Evolutionary conservation across 768 basidiomycete species (phyloP).

Genomic region (Phanerochaete sordida): DNA sequence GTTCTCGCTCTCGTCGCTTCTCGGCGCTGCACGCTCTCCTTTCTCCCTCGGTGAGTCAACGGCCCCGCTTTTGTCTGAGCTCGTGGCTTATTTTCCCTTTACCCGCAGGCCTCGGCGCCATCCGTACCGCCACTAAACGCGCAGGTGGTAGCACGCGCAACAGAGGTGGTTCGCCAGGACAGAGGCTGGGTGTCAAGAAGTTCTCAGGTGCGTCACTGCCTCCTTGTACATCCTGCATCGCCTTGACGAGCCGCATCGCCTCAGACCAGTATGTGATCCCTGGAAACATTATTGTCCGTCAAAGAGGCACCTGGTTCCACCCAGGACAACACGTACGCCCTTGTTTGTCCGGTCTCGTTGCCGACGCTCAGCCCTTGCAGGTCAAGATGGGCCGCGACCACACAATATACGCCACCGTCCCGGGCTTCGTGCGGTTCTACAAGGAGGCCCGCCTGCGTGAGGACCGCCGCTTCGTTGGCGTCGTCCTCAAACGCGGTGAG

Average conservation of each 20-base stretch:
- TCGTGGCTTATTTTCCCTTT: neutral
- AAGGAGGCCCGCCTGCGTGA: conserved; percentile 70
- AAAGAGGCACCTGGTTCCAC: conserved; percentile 90
- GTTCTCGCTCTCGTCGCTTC: conserved; percentile 38
- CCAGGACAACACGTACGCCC: conserved; percentile 85
- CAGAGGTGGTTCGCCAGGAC: conserved; percentile 88
- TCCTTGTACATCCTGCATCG: too few relatives aligned
- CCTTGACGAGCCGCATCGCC: too few relatives aligned
- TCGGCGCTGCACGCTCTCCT: conserved; percentile 47
- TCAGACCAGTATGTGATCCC: conserved; percentile 93
- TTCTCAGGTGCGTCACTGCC: conserved; percentile 69
- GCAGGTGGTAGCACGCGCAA: conserved; percentile 95
- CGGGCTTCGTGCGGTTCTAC: conserved; percentile 95
- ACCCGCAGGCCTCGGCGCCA: conserved; percentile 48
- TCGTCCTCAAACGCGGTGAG: conserved; percentile 81
- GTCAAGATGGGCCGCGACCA: conserved; percentile 93
- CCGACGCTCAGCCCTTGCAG: conserved; percentile 34
- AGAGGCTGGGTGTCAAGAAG: conserved; percentile 92
- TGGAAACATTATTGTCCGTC: conserved; percentile 94
- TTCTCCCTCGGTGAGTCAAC: conserved; percentile 30
- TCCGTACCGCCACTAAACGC: conserved; percentile 94
- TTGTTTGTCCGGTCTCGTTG: neutral
- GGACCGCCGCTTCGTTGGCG: conserved; percentile 78
- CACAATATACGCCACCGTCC: conserved; percentile 86
- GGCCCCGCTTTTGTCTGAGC: conserved; percentile 2